Base-by-base conservation (phyloP, 805 yeast genomes). In the Myxozyma vanderwaltii region DNA sequence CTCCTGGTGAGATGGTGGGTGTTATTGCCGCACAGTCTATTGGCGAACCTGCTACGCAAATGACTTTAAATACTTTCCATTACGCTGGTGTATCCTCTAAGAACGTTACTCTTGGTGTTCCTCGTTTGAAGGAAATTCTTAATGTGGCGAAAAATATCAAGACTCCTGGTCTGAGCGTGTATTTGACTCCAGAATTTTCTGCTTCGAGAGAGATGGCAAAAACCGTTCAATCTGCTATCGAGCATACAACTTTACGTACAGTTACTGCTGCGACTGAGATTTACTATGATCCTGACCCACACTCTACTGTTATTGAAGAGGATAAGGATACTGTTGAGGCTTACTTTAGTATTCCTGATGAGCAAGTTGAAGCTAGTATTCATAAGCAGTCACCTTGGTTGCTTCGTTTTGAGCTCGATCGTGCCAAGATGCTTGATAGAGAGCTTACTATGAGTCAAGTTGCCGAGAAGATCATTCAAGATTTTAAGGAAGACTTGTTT, bases 131-230 rank as follows among this genome's bases (percentile, higher is more conserved):
- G 83, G 98, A 91, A 79, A 94, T 94, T 83, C 82, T 94, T 75
- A 92, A 92, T 74, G 99, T 94, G 66, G 99, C 99, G 10, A 94
- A 94, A 79, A 92, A 89, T 70, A 91, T 94, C 81, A 94, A 92
- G 77, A 94, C 99, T n/a, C 99, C 99, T n/a, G 95, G 97, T 13
- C 80, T 92, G 72, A 91, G 97, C 8, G 96, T 92, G n/a, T 94
- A 91, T 73, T 78, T 94, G 73, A 81, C 89, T 49, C 85, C 86
- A 4, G 92, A 84, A 41, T 81, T 86, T 63, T 91, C 96, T 4
- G 81, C 82, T 49, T 96, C 94, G 69, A 92, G 91, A 74, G 97
- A 91, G 73, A 85, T 81, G 75, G 98, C 99, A 10, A 94, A 94
- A 79, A 86, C 86, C 46, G 89, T 94, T 45, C 97, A 96, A 78